These are phyloP conservation scores for Aphanomyces stellatus DNA, from an alignment of 352 stramenopile species.

Conservation along the genomic window DNA sequence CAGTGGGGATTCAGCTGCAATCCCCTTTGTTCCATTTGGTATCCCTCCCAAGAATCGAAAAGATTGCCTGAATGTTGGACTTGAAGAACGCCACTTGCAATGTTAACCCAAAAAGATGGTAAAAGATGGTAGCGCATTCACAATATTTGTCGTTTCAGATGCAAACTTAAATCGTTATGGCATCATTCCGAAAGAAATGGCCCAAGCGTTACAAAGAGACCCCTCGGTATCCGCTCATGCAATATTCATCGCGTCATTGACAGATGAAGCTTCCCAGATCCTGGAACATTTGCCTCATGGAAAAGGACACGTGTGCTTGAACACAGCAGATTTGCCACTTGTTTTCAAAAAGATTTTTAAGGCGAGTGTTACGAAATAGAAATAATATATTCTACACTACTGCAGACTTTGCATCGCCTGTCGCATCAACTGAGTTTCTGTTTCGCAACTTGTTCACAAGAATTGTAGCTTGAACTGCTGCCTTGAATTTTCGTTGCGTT, in stretches of 20 bases:
- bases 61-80: constrained; percentile 58
- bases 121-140: constrained; percentile 91
- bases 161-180: constrained; percentile 93
- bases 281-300: constrained; percentile 48
- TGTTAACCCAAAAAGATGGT: too few relatives aligned
- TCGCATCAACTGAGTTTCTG: too few relatives aligned
- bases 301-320: constrained; percentile 65
- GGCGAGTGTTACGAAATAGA: not conserved
- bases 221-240: constrained; percentile 58
- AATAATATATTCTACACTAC: not conserved
- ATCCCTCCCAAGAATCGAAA: constrained; percentile 76
- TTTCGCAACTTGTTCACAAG: constrained; percentile 9
- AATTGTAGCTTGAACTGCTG: constrained; percentile 27
- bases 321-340: constrained; percentile 65
- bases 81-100: too few relatives aligned
- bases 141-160: constrained; percentile 95
- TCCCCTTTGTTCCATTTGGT: constrained; percentile 88
- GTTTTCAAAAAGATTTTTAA: constrained; percentile 84
- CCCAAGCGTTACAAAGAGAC: constrained; percentile 42
- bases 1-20: constrained; percentile 79
- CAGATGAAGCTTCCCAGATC: constrained; percentile 67
- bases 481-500: constrained; percentile 69
- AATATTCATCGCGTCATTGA: constrained; percentile 80
- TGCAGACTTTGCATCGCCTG: too few relatives aligned
- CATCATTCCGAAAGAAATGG: constrained; percentile 48